Percentiles rank a stretch among this genome's conserved stretches.
These are phyloP conservation scores for Arthrobotrys musiformis DNA, from an alignment of 2,329 filamentous ascomycete species.

Conservation along the genomic window DNA sequence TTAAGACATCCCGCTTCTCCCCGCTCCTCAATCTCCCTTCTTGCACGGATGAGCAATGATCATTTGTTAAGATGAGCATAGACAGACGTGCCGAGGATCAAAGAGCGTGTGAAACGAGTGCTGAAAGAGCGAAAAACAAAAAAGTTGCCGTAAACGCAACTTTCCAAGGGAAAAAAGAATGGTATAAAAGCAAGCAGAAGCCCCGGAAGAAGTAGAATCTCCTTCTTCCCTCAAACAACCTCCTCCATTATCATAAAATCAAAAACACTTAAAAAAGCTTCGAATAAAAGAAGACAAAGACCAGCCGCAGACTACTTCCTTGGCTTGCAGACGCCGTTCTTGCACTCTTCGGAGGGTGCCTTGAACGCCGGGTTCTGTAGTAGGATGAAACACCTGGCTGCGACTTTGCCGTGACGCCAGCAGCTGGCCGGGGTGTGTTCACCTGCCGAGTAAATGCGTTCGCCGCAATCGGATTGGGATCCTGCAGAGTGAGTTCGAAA, in stretches of 20 bases:
- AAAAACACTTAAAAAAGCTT: background rate
- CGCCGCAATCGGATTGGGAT: background rate
- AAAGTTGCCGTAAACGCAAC: slow-evolving; percentile 22
- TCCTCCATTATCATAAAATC: background rate
- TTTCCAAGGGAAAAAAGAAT: background rate
- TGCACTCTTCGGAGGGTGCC: background rate
- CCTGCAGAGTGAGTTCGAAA: background rate
- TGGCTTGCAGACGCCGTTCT: background rate
- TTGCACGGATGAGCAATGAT: no score
- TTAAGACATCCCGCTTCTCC: background rate
- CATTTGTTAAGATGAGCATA: background rate
- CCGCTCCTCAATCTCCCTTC: background rate
- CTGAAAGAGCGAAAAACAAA: background rate
- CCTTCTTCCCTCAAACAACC: background rate
- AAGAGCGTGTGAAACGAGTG: background rate
- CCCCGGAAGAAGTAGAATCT: background rate
- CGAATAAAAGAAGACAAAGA: background rate
- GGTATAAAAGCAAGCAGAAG: background rate
- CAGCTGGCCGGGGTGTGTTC: slow-evolving; percentile 12
- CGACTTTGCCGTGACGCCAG: slow-evolving; percentile 7
- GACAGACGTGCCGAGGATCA: slow-evolving; percentile 1
- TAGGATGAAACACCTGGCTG: slow-evolving; percentile 17
- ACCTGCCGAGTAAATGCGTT: background rate
- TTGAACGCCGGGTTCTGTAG: background rate
- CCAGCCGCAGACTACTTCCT: background rate